These are phyloP conservation scores for Hortaea sp. DNA, from an alignment of 2,329 filamentous ascomycete species.

Conservation along the genomic window DNA sequence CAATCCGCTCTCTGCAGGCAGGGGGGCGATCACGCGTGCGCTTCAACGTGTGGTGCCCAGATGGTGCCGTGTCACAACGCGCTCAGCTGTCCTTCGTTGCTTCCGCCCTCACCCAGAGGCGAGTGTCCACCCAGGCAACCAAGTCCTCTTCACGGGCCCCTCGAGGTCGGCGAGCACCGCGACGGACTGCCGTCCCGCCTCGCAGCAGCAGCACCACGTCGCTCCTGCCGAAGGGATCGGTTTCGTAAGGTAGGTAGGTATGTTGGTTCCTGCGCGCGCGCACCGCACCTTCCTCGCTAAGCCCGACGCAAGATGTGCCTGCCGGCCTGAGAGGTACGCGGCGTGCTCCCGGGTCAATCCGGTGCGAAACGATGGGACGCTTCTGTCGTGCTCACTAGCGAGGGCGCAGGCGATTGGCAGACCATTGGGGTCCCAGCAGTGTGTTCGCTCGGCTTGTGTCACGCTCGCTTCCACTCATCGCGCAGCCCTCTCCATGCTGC, in stretches of 20 bases:
- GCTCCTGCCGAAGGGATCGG: too few species aligned
- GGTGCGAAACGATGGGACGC: slow-evolving; percentile 31
- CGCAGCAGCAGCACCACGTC: too few species aligned
- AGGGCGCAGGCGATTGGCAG: slow-evolving; percentile 12
- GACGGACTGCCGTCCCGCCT: too few species aligned
- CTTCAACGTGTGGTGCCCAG: slow-evolving; percentile 3
- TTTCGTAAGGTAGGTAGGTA: too few species aligned
- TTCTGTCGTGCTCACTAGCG: slow-evolving; percentile 27
- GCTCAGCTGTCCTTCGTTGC: too few species aligned
- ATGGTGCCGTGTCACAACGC: slow-evolving; percentile 5
- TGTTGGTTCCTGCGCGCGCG: too few species aligned
- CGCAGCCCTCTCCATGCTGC: slow-evolving; percentile 14
- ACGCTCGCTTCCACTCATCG: slow-evolving; percentile 20
- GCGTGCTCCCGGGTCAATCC: slow-evolving; percentile 13
- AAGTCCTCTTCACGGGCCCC: too few species aligned
- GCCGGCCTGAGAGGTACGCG: not conserved
- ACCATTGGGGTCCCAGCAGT: slow-evolving; percentile 19
- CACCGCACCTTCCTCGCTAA: slow-evolving; percentile 6
- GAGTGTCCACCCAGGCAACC: too few species aligned
- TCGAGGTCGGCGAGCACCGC: too few species aligned
- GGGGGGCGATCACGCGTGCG: slow-evolving; percentile 6
- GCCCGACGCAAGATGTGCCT: slow-evolving; percentile 3
- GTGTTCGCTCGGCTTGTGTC: slow-evolving; percentile 13
- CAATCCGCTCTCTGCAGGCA: slow-evolving; percentile 2
- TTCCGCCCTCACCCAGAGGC: too few species aligned